phyloP scores from a whole-genome alignment of 2,329 filamentous ascomycete genomes.

The Thermomyces lanuginosus region DNA sequence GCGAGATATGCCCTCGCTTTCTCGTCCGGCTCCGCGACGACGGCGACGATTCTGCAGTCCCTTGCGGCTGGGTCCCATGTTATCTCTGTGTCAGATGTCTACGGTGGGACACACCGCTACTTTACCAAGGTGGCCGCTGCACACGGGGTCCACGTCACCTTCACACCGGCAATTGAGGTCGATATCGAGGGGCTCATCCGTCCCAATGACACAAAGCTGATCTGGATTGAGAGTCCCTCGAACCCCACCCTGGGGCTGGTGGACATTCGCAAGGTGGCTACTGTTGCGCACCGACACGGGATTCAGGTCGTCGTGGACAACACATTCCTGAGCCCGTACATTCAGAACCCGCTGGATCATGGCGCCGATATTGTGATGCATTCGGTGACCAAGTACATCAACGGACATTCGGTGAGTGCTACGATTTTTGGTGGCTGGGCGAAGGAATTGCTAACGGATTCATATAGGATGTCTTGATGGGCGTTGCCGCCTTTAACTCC shows the following conservation, averaged over 20 bases:
- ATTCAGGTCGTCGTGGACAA: conserved; percentile 98
- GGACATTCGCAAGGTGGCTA: conserved; percentile 74
- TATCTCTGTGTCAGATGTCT: conserved; percentile 91
- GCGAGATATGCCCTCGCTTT: conserved; percentile 88
- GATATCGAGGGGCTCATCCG: conserved; percentile 75
- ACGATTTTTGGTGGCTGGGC: not conserved
- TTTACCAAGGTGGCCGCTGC: conserved; percentile 95
- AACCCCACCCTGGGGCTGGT: conserved; percentile 90
- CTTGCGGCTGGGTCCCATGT: conserved; percentile 84
- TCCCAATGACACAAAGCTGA: conserved; percentile 64
- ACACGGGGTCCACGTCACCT: conserved; percentile 86
- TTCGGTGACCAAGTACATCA: conserved; percentile 98
- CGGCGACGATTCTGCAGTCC: conserved; percentile 82
- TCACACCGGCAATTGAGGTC: conserved; percentile 79
- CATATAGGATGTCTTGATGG: conserved; percentile 77
- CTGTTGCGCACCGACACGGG: conserved; percentile 68
- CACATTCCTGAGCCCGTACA: conserved; percentile 90
- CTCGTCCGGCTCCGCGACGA: conserved; percentile 83
- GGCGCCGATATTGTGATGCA: conserved; percentile 95
- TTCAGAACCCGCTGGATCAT: conserved; percentile 89
- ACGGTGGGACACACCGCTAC: conserved; percentile 94
- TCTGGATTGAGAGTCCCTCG: conserved; percentile 93
- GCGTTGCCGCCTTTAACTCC: conserved; percentile 86
- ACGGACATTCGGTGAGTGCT: conserved; percentile 54
- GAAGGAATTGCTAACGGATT: conserved; percentile 5